Conservation (phyloP, 257 asterid species). For the Ballota nigra region DNA sequence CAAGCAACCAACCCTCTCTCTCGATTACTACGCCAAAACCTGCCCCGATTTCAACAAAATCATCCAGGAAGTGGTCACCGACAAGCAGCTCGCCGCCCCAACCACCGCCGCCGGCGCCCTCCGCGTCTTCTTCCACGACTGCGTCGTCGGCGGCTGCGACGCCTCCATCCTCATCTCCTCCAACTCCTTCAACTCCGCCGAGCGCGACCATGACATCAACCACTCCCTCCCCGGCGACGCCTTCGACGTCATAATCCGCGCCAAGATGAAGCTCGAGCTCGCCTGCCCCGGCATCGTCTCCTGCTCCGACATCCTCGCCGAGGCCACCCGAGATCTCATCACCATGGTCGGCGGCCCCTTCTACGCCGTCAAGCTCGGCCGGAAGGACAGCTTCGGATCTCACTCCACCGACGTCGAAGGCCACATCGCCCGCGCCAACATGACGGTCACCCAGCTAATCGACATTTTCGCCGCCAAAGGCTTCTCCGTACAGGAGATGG, state of each 20-base stretch:
- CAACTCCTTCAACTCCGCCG: slow-evolving; percentile 42
- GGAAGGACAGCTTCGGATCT: slow-evolving; percentile 54
- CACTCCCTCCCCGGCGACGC: slow-evolving; percentile 84
- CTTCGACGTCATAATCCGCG: slow-evolving; percentile 59
- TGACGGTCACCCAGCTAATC: slow-evolving; percentile 48
- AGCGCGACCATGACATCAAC: slow-evolving; percentile 70
- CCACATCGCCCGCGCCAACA: slow-evolving; percentile 68
- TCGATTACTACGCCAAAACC: slow-evolving; percentile 55
- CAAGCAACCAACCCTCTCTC: slow-evolving; percentile 33
- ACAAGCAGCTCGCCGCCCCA: slow-evolving; percentile 68
- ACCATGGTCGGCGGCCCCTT: slow-evolving; percentile 81
- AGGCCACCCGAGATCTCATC: slow-evolving; percentile 65
- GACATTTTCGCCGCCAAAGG: slow-evolving; percentile 44
- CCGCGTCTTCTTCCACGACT: slow-evolving; percentile 92
- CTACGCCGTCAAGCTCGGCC: slow-evolving; percentile 57
- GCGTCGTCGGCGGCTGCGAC: slow-evolving; percentile 87
- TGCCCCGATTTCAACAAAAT: slow-evolving; percentile 62
- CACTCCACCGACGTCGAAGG: slow-evolving; percentile 56
- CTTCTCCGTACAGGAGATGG: slow-evolving; percentile 60
- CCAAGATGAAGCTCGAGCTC: slow-evolving; percentile 71
- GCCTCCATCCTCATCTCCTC: slow-evolving; percentile 74
- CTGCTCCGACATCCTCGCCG: slow-evolving; percentile 78
- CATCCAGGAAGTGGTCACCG: slow-evolving; percentile 47
- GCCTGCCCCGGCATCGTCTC: slow-evolving; percentile 77
- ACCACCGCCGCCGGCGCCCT: slow-evolving; percentile 84